Percentiles rank a stretch among this genome's conserved stretches.
These are phyloP conservation scores for Dothistroma septosporum DNA, from an alignment of 2,329 filamentous ascomycete genomes.

Conservation along the genomic window DNA sequence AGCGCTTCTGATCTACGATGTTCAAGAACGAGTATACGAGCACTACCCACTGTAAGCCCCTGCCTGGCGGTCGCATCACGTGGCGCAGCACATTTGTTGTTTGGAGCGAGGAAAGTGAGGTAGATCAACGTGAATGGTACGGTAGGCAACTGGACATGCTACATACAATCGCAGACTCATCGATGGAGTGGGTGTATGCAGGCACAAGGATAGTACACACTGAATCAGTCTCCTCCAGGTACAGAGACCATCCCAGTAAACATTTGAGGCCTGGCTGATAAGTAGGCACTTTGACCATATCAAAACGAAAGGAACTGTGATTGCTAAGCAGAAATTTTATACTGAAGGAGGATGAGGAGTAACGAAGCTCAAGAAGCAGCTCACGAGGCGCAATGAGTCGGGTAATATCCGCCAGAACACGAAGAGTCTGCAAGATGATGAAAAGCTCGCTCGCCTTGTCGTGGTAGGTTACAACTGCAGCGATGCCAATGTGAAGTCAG, in stretches of 20 bases:
- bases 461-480: too few species aligned
- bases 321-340: not conserved
- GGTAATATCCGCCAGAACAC: not conserved
- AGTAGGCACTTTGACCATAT: not conserved
- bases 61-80: not conserved
- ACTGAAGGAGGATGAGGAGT: not conserved
- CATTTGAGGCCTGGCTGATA: not conserved
- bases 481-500: conserved; percentile 15
- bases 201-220: not conserved
- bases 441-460: not conserved
- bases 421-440: not conserved
- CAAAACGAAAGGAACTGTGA: too few species aligned
- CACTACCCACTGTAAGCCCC: not conserved
- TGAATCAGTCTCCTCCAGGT: not conserved
- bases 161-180: not conserved
- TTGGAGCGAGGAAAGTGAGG: not conserved
- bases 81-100: not conserved
- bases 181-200: not conserved
- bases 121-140: not conserved
- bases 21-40: not conserved
- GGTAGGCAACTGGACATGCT: not conserved
- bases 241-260: not conserved
- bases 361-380: not conserved
- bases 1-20: not conserved
- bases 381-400: not conserved